A percentile compares a stretch with the other conserved stretches of the same genome.
These are phyloP conservation scores for Debaryomyces udenii DNA, from an alignment of 1,139 yeast species.

Conservation along the genomic window DNA sequence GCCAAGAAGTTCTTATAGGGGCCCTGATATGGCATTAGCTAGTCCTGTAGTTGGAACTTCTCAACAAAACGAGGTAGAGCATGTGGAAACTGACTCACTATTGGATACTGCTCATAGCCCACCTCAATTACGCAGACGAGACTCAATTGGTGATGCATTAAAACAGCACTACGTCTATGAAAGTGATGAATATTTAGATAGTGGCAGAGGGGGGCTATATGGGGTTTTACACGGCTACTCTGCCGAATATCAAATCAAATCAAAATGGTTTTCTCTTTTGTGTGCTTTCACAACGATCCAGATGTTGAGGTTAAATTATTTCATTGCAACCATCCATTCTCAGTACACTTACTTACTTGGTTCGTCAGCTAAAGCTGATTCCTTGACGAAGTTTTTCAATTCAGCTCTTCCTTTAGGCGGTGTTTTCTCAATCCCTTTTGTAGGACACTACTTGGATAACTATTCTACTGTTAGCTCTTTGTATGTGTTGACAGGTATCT, in stretches of 20 bases:
- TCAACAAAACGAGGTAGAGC: slow-evolving; percentile 24
- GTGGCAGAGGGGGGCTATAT: slow-evolving; percentile 43
- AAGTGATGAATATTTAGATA: slow-evolving; percentile 38
- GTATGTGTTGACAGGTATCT: slow-evolving; percentile 30
- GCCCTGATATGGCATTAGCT: slow-evolving; percentile 33
- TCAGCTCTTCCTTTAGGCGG: slow-evolving; percentile 53
- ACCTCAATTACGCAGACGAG: slow-evolving; percentile 29
- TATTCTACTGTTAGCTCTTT: slow-evolving; percentile 40
- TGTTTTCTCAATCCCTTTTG: slow-evolving; percentile 44
- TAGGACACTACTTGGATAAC: slow-evolving; percentile 44
- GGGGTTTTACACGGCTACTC: slow-evolving; percentile 49
- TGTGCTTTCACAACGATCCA: slow-evolving; percentile 43
- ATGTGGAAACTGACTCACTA: slow-evolving; percentile 27
- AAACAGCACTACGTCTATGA: slow-evolving; percentile 48
- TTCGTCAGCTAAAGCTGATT: slow-evolving; percentile 29
- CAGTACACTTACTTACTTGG: slow-evolving; percentile 46
- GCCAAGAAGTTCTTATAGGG: slow-evolving; percentile 46
- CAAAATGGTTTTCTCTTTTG: slow-evolving; percentile 48
- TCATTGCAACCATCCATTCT: slow-evolving; percentile 49
- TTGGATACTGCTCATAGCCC: slow-evolving; percentile 14
- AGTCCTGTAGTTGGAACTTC: not conserved
- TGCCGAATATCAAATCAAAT: slow-evolving; percentile 41
- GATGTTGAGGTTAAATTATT: slow-evolving; percentile 50
- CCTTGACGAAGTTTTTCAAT: slow-evolving; percentile 42
- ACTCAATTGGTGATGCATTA: slow-evolving; percentile 50